phyloP scores from a whole-genome alignment of 768 basidiomycete genomes.

The Hypholoma sublateritium region DNA sequence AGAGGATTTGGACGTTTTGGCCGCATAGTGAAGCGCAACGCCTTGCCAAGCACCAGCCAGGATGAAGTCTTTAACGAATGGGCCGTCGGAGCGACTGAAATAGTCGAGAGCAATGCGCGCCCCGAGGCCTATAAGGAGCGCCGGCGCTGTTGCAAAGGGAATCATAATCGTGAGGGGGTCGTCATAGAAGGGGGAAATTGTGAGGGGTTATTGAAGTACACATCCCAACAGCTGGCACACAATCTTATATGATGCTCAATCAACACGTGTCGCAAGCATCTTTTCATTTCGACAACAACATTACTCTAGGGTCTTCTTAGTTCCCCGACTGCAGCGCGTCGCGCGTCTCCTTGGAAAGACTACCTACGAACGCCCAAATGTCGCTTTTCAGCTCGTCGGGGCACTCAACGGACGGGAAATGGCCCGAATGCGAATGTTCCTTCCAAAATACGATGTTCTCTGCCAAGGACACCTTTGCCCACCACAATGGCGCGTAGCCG shows the following conservation, averaged over 20 bases:
- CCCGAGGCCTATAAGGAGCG: slow-evolving; percentile 73
- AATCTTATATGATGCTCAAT: slow-evolving; percentile 2
- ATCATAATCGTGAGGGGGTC: slow-evolving; percentile 23
- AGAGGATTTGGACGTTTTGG: slow-evolving; percentile 51
- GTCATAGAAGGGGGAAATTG: slow-evolving; percentile 9
- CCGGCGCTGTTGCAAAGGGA: slow-evolving; percentile 53
- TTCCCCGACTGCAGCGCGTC: not conserved
- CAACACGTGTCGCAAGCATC: slow-evolving; percentile 17
- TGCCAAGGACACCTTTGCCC: slow-evolving; percentile 35
- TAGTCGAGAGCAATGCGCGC: slow-evolving; percentile 69
- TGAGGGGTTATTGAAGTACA: not conserved
- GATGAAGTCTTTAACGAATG: slow-evolving; percentile 57
- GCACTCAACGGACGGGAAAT: slow-evolving; percentile 45
- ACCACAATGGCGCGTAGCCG: slow-evolving; percentile 34
- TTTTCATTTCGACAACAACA: not conserved
- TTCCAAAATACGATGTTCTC: slow-evolving; percentile 42
- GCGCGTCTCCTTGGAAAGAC: slow-evolving; percentile 12
- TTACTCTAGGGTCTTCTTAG: no score
- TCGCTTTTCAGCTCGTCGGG: slow-evolving; percentile 39
- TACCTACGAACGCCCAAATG: slow-evolving; percentile 27
- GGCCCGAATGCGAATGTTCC: slow-evolving; percentile 42
- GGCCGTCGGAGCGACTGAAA: slow-evolving; percentile 44
- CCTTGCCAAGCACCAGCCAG: slow-evolving; percentile 77
- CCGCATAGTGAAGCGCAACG: slow-evolving; percentile 67
- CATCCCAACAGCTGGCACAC: not conserved